Evolutionary conservation across 345 rosid species (phyloP), one percentile per base, ranked within the genome.

Genomic region (Melaleuca alternifolia): DNA sequence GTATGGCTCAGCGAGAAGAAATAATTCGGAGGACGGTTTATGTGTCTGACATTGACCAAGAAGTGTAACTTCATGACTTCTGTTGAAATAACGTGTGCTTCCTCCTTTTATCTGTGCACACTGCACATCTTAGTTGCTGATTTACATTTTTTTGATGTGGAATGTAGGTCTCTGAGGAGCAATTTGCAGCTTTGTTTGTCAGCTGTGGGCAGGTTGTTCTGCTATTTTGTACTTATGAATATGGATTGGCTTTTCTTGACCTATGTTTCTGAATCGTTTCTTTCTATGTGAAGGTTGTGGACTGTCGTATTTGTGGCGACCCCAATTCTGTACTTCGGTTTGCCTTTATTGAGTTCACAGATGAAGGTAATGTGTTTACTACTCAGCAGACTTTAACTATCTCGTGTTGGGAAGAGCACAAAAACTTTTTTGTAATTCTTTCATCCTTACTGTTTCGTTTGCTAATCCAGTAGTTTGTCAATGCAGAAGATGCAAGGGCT

Each of bases 261-360:
- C 21, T 79, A 81, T 85, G 52, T 50, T 86, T 84, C 86, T 88
- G 71, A 87, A 84, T 50, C 24, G 28, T 75, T 79, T 14, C 82
- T 90, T 59, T 84, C 50, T 82, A 13, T 82, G 37, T 82, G 44
- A 90, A 96, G 99, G 99, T 96, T 88, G 96, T 95, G 87, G 99
- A 96, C 82, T 96, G 99, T 84, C 99, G 99, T 53, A 96, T 96
- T 56, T 96, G 99, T 84, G 99, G 99, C 86, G 99, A 96, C 90
- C 96, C 99, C 24, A 96, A 95, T 86, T 96, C 99, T 54, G 96
- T 96, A 6, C 98, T 96, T 75, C 98, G 98, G 30, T 96, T 96
- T 91, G 99, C 99, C 59, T 96, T 96, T 86, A 90, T 96, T 46
- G 99, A 96, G 94, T 96, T 96, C 89, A 95, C 97, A 51, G 96